Evolutionary conservation across 2,329 filamentous ascomycete species (phyloP).

Genomic region (Neonectria magnoliae): DNA sequence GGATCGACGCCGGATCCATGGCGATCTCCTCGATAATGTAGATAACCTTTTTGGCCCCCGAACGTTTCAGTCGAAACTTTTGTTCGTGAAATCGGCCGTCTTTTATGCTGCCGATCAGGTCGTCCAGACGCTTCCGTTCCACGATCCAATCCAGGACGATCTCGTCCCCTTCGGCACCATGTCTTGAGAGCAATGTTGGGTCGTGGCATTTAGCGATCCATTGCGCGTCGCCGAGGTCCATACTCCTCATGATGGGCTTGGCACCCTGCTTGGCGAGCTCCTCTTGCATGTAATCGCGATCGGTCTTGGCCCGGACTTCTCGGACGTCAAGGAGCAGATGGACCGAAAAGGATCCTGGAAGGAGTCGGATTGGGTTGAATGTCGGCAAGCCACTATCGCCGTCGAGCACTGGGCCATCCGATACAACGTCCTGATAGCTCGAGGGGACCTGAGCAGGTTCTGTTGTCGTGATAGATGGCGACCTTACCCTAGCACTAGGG

Average conservation of each 20-base stretch:
- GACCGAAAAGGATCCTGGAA: slow-evolving; percentile 74
- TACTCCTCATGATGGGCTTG: slow-evolving; percentile 70
- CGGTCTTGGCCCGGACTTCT: slow-evolving; percentile 76
- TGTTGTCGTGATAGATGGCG: slow-evolving; percentile 32
- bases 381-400: slow-evolving; percentile 51
- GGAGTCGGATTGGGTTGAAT: slow-evolving; percentile 69
- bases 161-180: slow-evolving; percentile 73
- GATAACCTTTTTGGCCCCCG: slow-evolving; percentile 78
- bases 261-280: slow-evolving; percentile 75
- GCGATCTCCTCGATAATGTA: slow-evolving; percentile 81
- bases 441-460: slow-evolving; percentile 27
- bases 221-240: slow-evolving; percentile 79
- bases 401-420: slow-evolving; percentile 48
- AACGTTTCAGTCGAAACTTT: slow-evolving; percentile 80
- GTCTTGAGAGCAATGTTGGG: slow-evolving; percentile 61
- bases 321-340: slow-evolving; percentile 79
- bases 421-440: slow-evolving; percentile 52
- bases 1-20: slow-evolving; percentile 63
- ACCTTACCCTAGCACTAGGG: slow-evolving; percentile 12
- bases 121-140: slow-evolving; percentile 83
- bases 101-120: slow-evolving; percentile 82
- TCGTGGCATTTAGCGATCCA: slow-evolving; percentile 82
- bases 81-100: slow-evolving; percentile 86
- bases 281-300: slow-evolving; percentile 80
- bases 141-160: slow-evolving; percentile 83